Evolutionary conservation across 2,329 filamentous ascomycete genomes (phyloP).

Genomic region (Apiospora marii): DNA sequence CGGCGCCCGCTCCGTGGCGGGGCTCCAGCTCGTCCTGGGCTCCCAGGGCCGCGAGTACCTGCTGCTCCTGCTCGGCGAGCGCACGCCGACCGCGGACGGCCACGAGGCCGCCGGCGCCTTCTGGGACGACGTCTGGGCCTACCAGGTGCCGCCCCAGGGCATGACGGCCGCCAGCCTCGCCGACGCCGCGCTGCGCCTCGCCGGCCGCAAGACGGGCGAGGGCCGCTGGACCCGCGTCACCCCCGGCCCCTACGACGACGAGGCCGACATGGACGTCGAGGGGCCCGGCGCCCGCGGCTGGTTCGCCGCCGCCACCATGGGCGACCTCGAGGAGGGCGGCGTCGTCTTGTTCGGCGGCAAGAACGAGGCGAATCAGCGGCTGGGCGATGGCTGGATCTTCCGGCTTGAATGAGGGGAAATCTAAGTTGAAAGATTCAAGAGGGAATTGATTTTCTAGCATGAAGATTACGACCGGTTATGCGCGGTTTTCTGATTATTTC

Average conservation of each 20-base stretch:
- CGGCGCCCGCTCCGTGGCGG: slow-evolving; percentile 59
- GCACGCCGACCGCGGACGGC: slow-evolving; percentile 55
- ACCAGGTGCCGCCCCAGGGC: slow-evolving; percentile 64
- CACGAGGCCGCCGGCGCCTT: slow-evolving; percentile 62
- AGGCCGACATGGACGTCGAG: slow-evolving; percentile 53
- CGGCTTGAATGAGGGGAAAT: slow-evolving; percentile 50
- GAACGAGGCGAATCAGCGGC: slow-evolving; percentile 55
- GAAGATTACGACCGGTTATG: background rate
- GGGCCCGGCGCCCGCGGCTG: slow-evolving; percentile 63
- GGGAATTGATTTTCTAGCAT: background rate
- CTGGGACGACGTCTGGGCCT: slow-evolving; percentile 69
- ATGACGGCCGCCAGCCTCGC: slow-evolving; percentile 63
- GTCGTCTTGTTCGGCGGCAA: slow-evolving; percentile 69
- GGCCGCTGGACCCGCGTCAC: slow-evolving; percentile 64
- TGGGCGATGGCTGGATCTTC: slow-evolving; percentile 72
- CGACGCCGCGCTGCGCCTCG: slow-evolving; percentile 60
- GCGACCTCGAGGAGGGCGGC: slow-evolving; percentile 65
- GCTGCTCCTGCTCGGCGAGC: slow-evolving; percentile 67
- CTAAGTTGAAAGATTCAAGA: background rate
- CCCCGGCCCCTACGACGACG: slow-evolving; percentile 58
- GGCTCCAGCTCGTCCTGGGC: slow-evolving; percentile 63
- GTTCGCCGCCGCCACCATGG: slow-evolving; percentile 64
- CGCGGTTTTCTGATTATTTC: background rate
- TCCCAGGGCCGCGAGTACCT: slow-evolving; percentile 69
- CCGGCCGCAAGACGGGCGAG: slow-evolving; percentile 63